Evolutionary conservation across 257 asterid genomes (phyloP).

Genomic region (Ehretia macrophylla): DNA sequence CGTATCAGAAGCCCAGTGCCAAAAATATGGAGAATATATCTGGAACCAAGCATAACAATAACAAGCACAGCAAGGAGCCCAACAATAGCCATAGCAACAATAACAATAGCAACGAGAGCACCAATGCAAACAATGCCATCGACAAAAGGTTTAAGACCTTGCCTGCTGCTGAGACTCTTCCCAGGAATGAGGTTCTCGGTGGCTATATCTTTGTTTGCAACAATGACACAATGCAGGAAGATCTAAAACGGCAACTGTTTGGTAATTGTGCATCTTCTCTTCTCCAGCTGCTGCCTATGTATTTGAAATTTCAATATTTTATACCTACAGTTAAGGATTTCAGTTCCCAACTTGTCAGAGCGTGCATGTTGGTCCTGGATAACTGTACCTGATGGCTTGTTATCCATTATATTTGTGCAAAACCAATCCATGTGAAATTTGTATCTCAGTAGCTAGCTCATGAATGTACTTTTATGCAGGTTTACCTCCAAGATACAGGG

Average conservation of each 20-base stretch:
- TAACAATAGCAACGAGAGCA: constrained; percentile 22
- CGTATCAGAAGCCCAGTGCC: constrained; percentile 53
- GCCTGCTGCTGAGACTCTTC: constrained; percentile 92
- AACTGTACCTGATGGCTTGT: too few relatives aligned
- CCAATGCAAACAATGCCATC: constrained; percentile 38
- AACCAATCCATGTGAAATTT: too few relatives aligned
- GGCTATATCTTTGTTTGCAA: constrained; percentile 97
- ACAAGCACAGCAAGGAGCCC: constrained; percentile 48
- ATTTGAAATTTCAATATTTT: neutral
- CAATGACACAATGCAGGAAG: constrained; percentile 97
- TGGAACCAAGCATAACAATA: constrained; percentile 46
- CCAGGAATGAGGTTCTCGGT: constrained; percentile 90
- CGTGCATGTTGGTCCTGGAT: too few relatives aligned
- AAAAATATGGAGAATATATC: constrained; percentile 39
- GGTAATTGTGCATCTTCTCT: constrained; percentile 44
- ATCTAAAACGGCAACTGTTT: constrained; percentile 79
- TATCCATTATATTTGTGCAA: too few relatives aligned
- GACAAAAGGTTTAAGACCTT: constrained; percentile 95
- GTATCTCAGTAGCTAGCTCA: neutral
- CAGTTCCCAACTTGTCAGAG: neutral
- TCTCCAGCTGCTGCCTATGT: neutral
- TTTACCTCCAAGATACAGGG: constrained; percentile 90
- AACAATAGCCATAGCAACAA: constrained; percentile 22
- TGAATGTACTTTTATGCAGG: constrained; percentile 39
- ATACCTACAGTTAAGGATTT: neutral